phyloP scores from a whole-genome alignment of 176 grass and related monocot genomes.

The Juncus inflexus region DNA sequence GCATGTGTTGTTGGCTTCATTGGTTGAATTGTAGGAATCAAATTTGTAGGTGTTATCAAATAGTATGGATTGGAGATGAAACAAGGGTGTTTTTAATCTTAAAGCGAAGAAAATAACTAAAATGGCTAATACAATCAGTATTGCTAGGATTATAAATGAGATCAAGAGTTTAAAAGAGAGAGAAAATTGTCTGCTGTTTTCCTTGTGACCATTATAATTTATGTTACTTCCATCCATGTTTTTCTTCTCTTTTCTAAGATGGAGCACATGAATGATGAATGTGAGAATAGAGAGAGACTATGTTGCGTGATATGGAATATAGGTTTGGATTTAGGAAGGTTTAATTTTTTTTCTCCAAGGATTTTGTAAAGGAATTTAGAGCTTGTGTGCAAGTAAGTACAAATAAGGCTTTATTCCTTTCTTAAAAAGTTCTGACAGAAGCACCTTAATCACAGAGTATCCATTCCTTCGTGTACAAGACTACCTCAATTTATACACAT shows the following conservation, averaged over 20 bases:
- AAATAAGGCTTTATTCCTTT: conserved; percentile 80
- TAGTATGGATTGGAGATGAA: conserved; percentile 61
- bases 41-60: conserved; percentile 34
- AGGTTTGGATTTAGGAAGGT: not conserved
- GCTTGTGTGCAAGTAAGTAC: conserved; percentile 84
- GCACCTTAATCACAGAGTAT: too few species aligned
- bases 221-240: conserved; percentile 20
- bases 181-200: conserved; percentile 19
- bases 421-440: conserved; percentile 50
- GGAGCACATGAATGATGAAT: conserved; percentile 11
- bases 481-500: too few species aligned
- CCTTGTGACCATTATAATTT: conserved; percentile 22
- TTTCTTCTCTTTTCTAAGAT: conserved; percentile 16
- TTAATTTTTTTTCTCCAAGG: conserved; percentile 9
- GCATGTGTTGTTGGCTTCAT: conserved; percentile 35
- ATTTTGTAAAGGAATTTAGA: conserved; percentile 29
- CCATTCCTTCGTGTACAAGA: too few species aligned
- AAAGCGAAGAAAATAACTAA: conserved; percentile 48
- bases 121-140: conserved; percentile 31
- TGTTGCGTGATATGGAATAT: conserved; percentile 36
- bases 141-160: conserved; percentile 36
- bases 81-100: conserved; percentile 66
- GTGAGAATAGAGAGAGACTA: conserved; percentile 21
- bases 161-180: conserved; percentile 44
- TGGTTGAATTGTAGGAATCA: conserved; percentile 23